These are phyloP conservation scores for Raffaelea deltoideospora DNA, from an alignment of 2,329 filamentous ascomycete genomes.

Conservation along the genomic window DNA sequence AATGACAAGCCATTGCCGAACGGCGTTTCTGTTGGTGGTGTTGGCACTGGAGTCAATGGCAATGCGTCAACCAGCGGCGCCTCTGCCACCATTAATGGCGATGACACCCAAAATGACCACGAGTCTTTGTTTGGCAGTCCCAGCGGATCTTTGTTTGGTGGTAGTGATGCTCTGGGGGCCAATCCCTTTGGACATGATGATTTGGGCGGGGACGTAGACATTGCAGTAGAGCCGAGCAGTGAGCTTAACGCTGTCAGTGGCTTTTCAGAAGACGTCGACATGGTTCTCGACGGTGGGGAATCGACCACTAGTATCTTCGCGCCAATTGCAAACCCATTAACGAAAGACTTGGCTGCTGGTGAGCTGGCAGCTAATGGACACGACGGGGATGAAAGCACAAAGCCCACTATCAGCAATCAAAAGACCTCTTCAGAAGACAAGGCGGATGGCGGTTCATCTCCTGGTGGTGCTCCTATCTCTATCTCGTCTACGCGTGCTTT, in stretches of 20 bases:
- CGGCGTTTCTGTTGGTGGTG: constrained; percentile 27
- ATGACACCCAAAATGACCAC: constrained; percentile 43
- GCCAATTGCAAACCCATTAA: too few relatives aligned
- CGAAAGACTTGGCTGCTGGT: too few relatives aligned
- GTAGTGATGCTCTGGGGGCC: constrained; percentile 44
- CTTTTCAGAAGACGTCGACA: constrained; percentile 12
- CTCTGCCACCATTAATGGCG: constrained; percentile 15
- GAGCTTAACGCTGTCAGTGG: constrained; percentile 1
- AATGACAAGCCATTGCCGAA: constrained; percentile 47
- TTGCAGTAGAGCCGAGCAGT: constrained; percentile 23
- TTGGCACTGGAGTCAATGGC: constrained; percentile 20
- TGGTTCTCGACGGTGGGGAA: constrained; percentile 25
- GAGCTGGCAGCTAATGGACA: too few relatives aligned
- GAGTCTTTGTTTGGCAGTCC: constrained; percentile 72
- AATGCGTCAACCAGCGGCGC: constrained; percentile 16
- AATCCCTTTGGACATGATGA: constrained; percentile 65
- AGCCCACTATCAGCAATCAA: too few relatives aligned
- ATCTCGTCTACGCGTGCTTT: too few relatives aligned
- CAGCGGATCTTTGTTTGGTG: constrained; percentile 77
- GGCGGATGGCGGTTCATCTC: too few relatives aligned
- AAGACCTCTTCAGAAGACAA: too few relatives aligned
- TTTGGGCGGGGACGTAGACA: constrained; percentile 40
- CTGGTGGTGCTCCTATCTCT: too few relatives aligned
- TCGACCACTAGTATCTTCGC: constrained; percentile 16
- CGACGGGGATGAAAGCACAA: too few relatives aligned